A percentile compares a stretch with the other conserved stretches of the same genome.
Evolutionary conservation across 2,329 filamentous ascomycete genomes (phyloP).

Genomic region (Chrysoporthe cubensis): DNA sequence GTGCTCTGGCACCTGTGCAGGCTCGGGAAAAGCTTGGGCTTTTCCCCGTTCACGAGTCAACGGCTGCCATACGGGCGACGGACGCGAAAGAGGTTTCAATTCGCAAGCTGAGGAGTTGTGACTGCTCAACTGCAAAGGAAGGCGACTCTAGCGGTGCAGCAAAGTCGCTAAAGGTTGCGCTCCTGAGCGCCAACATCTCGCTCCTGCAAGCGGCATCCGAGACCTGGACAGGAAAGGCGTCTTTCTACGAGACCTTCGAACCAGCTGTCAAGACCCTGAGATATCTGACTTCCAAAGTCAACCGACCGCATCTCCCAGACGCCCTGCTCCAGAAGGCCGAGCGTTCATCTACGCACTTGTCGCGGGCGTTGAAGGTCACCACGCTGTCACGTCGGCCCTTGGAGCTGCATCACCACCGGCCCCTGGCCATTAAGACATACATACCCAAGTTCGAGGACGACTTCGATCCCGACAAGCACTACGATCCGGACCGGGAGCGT

Average conservation of each 20-base stretch:
- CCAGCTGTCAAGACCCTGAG: slow-evolving; percentile 63
- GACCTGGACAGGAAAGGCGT: slow-evolving; percentile 72
- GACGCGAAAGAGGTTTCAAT: slow-evolving; percentile 45
- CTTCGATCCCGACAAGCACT: slow-evolving; percentile 95
- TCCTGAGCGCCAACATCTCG: slow-evolving; percentile 65
- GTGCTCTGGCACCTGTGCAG: slow-evolving; percentile 63
- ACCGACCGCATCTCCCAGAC: slow-evolving; percentile 53
- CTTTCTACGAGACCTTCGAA: slow-evolving; percentile 79
- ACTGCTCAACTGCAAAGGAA: slow-evolving; percentile 48
- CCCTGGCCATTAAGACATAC: slow-evolving; percentile 82
- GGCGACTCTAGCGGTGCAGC: slow-evolving; percentile 40
- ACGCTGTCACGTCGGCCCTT: slow-evolving; percentile 74
- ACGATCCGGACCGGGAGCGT: slow-evolving; percentile 92
- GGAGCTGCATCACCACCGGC: slow-evolving; percentile 85
- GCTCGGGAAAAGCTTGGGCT: slow-evolving; percentile 50
- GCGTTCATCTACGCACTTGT: slow-evolving; percentile 51
- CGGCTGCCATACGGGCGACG: slow-evolving; percentile 54
- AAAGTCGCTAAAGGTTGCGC: slow-evolving; percentile 54
- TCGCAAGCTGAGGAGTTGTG: slow-evolving; percentile 62
- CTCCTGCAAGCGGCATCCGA: slow-evolving; percentile 72
- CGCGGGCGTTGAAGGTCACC: slow-evolving; percentile 62
- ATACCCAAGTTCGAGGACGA: slow-evolving; percentile 96
- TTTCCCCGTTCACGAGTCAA: slow-evolving; percentile 66
- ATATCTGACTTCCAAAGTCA: slow-evolving; percentile 61
- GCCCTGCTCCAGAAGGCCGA: slow-evolving; percentile 45